A percentile compares a stretch with the other conserved stretches of the same genome.
phyloP scores from a whole-genome alignment of 2,329 filamentous ascomycete species.

The Xylariaceae sp. region DNA sequence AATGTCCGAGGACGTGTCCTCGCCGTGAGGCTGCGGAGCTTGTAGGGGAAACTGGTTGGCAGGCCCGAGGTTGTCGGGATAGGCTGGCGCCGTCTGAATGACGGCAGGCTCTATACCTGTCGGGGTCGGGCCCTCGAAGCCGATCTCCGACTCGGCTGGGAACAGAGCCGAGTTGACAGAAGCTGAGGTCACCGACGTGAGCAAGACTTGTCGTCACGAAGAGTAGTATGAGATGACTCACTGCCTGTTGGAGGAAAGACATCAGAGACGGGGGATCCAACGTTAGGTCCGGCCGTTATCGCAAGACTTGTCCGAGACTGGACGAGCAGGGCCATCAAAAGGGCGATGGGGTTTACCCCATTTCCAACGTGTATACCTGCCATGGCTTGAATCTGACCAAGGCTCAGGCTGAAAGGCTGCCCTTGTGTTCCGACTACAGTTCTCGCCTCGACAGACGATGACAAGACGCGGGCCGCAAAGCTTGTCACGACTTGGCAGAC shows the following conservation, averaged over 20 bases:
- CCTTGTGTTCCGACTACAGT: not conserved
- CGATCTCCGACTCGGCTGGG: slow-evolving; percentile 25
- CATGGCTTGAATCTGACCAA: no score
- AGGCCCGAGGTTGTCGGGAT: slow-evolving; percentile 23
- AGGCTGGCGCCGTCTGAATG: slow-evolving; percentile 23
- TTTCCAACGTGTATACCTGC: no score
- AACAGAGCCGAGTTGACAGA: slow-evolving; percentile 24
- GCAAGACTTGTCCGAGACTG: not conserved
- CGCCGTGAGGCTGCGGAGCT: slow-evolving; percentile 21
- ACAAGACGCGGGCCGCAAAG: not conserved
- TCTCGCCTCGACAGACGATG: not conserved
- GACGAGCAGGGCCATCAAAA: not conserved
- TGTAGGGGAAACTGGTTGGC: slow-evolving; percentile 28
- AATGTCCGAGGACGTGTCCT: slow-evolving; percentile 17
- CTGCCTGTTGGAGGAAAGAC: slow-evolving; percentile 17
- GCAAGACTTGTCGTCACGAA: no score
- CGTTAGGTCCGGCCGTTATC: slow-evolving; percentile 6
- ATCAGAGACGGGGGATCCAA: slow-evolving; percentile 14
- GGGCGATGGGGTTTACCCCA: not conserved
- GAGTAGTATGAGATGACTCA: slow-evolving; percentile 5
- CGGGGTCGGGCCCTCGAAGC: slow-evolving; percentile 22
- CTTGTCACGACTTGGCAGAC: not conserved
- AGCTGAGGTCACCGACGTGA: not conserved
- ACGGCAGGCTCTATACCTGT: slow-evolving; percentile 26
- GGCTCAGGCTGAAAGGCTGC: no score